A percentile compares a stretch with the other conserved stretches of the same genome.
Conservation (phyloP, 768 basidiomycete genomes). For the Dacryopinax primogenitus region DNA sequence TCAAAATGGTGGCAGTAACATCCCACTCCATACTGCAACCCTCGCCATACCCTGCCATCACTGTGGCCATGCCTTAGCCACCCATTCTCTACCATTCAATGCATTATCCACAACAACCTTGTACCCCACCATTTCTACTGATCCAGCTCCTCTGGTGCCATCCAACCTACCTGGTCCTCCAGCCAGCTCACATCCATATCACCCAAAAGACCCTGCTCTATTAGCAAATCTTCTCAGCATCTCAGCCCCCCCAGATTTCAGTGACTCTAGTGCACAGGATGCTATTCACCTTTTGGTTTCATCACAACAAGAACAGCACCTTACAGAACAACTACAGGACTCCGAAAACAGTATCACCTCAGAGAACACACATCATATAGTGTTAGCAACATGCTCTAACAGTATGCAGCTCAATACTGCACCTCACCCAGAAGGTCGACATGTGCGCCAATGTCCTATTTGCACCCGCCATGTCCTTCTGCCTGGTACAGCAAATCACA, state of each 20-base stretch:
- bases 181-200: neutral
- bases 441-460: neutral
- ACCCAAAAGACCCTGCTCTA: neutral
- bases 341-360: neutral
- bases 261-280: neutral
- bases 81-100: no score
- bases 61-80: no score
- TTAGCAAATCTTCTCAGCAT: neutral
- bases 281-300: neutral
- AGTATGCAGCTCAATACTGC: neutral
- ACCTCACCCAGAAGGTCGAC: neutral
- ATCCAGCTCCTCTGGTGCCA: no score
- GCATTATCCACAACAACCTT: no score
- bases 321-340: neutral
- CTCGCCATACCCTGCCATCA: no score
- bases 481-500: neutral
- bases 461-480: neutral
- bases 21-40: no score
- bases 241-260: neutral
- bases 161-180: no score
- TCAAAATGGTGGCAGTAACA: no score
- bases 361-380: neutral
- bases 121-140: no score
- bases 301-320: neutral
- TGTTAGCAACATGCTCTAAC: neutral